These are phyloP conservation scores for Pinus tabuliformis DNA, from an alignment of 75 land plant species.

Conservation along the genomic window DNA sequence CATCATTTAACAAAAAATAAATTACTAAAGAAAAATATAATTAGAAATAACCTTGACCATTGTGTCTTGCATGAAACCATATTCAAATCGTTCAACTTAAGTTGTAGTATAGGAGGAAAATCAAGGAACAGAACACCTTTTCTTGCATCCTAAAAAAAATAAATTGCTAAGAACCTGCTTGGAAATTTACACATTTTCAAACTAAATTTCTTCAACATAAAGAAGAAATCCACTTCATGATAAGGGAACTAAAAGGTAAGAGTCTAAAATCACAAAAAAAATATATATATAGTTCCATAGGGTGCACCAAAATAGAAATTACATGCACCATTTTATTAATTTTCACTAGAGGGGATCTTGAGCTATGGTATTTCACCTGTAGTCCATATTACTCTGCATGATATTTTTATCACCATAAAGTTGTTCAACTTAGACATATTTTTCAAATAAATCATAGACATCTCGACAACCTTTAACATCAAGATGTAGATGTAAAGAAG, in stretches of 20 bases:
- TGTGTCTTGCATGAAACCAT: slow-evolving; percentile 80
- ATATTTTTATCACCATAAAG: slow-evolving; percentile 74
- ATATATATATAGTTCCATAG: not conserved
- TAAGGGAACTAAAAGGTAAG: no score
- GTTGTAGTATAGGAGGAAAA: slow-evolving; percentile 89
- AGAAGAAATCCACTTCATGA: not conserved
- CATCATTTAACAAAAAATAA: not conserved
- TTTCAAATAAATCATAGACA: slow-evolving; percentile 74
- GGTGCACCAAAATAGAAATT: not conserved
- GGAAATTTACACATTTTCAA: not conserved
- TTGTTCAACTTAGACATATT: slow-evolving; percentile 62
- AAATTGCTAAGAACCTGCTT: not conserved
- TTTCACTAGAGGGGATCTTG: no score
- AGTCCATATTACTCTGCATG: slow-evolving; percentile 71
- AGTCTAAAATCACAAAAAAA: not conserved
- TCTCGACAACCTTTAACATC: slow-evolving; percentile 68
- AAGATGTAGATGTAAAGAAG: slow-evolving; percentile 49
- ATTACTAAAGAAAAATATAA: no score
- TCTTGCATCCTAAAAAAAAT: slow-evolving; percentile 35
- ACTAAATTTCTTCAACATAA: not conserved
- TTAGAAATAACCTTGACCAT: slow-evolving; percentile 73
- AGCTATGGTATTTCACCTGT: slow-evolving; percentile 28
- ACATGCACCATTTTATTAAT: no score
- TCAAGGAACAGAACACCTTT: slow-evolving; percentile 87
- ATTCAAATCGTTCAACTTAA: slow-evolving; percentile 86